A percentile compares a stretch with the other conserved stretches of the same genome.
Conservation (phyloP, 2,329 filamentous ascomycete genomes). For the Davidsoniella australis region DNA sequence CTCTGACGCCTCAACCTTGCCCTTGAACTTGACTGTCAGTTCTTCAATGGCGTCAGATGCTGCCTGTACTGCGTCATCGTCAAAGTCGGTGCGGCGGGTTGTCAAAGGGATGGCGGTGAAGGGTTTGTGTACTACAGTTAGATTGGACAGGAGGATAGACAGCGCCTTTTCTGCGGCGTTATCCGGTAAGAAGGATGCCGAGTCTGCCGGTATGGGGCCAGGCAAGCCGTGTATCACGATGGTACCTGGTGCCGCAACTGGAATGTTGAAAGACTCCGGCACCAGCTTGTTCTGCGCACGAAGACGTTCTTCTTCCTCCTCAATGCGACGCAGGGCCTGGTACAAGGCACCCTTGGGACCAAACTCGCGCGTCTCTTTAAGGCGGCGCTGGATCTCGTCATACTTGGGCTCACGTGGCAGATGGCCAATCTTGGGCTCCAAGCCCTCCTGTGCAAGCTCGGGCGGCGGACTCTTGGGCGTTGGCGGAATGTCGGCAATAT, state of each 20-base stretch:
- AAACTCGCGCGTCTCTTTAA: slow-evolving; percentile 28
- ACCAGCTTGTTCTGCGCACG: slow-evolving; percentile 15
- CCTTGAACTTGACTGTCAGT: slow-evolving; percentile 25
- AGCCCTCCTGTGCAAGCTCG: slow-evolving; percentile 17
- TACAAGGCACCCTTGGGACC: slow-evolving; percentile 27
- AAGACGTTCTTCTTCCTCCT: slow-evolving; percentile 21
- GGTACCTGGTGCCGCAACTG: slow-evolving; percentile 6
- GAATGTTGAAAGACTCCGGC: neutral
- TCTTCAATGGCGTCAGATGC: slow-evolving; percentile 28
- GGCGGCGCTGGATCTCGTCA: slow-evolving; percentile 32
- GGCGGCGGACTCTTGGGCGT: slow-evolving; percentile 36
- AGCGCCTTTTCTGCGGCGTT: slow-evolving; percentile 1
- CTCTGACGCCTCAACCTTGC: slow-evolving; percentile 31
- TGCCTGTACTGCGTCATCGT: slow-evolving; percentile 26
- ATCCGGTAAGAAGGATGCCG: slow-evolving; percentile 4
- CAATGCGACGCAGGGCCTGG: slow-evolving; percentile 27
- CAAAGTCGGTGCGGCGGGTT: slow-evolving; percentile 22
- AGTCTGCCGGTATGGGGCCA: slow-evolving; percentile 3
- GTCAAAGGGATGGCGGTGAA: slow-evolving; percentile 21
- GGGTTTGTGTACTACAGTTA: slow-evolving; percentile 11
- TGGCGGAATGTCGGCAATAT: slow-evolving; percentile 35
- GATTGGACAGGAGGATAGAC: slow-evolving; percentile 15
- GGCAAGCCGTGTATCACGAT: slow-evolving; percentile 9
- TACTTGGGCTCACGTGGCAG: slow-evolving; percentile 26
- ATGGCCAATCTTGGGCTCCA: slow-evolving; percentile 18